Evolutionary conservation across 768 basidiomycete species (phyloP), one percentile per base, ranked within the genome.

Genomic region (Calocera cornea): DNA sequence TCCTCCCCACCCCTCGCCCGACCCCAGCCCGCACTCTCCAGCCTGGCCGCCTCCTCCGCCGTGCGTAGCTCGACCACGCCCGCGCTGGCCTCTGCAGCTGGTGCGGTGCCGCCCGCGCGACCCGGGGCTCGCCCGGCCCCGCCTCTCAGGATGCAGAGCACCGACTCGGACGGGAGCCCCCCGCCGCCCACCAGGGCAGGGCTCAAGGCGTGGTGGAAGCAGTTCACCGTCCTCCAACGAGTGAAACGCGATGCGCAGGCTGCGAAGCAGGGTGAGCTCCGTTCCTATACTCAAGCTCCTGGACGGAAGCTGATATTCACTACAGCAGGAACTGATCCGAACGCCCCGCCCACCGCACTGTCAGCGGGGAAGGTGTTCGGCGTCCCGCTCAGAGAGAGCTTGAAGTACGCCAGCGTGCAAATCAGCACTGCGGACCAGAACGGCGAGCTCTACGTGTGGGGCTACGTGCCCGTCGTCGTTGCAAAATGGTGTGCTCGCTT

Each of bases 391-490:
- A 83, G 83, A 72, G 90, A 95, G 73, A 89, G 88, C 69, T 79
- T 98, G 71, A 83, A 83, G 72, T 89, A 88, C 75, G 95, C 95
- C 17, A 89, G 85, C 72, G 95, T 97, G 0, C 94, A 95, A 74
- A 95, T 98, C 74, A 92, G 89, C 11, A 95, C 94, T 16, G 87
- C 90, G 5, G 89, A 88, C 68, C 81, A 87, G 12, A 84, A 84
- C 69, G 92, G 92, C 8, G 86, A 90, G 70, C 81, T 92, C 19
- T 91, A 90, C 74, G 88, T 93, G 3, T 95, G 91, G 89, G 93
- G 95, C 0, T 90, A 89, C 75, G 91, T 99, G 64, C 95, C 95
- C 10, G 92, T 97, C 44, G 94, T 97, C 65, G 95, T 99, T 44
- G 95, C 95, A 54, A 97, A 97, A 78, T 97, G 93, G 92, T 92